A percentile compares a stretch with the other conserved stretches of the same genome.
Conservation (phyloP, 1,284 basidiomycete species). For the Dichomitus squalens region DNA sequence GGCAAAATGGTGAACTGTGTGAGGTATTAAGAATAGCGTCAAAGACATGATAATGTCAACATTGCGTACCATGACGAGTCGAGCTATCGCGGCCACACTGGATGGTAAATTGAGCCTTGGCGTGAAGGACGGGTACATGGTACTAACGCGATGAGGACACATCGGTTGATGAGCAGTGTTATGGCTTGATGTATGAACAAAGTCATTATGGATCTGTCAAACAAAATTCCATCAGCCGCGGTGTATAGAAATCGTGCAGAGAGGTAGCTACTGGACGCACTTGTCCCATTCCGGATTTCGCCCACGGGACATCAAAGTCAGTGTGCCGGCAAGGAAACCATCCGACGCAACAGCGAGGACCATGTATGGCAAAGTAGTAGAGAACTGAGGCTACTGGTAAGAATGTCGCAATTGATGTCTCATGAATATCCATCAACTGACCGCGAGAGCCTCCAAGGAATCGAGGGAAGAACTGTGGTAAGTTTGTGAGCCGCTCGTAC, state of each 20-base stretch:
- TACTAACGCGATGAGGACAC: conserved; percentile 20
- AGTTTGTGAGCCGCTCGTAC: neutral
- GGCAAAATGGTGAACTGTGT: conserved; percentile 18
- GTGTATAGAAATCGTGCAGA: neutral
- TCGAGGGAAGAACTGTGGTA: neutral
- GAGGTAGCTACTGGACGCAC: neutral
- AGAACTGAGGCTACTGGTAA: conserved; percentile 5
- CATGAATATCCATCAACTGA: neutral
- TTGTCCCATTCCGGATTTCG: conserved; percentile 13
- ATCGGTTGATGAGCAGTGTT: conserved; percentile 22
- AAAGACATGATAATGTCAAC: neutral
- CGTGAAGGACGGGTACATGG: neutral
- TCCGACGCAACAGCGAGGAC: conserved; percentile 23
- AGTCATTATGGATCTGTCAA: conserved; percentile 3
- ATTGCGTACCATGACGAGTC: conserved; percentile 11
- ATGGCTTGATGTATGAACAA: conserved; percentile 13
- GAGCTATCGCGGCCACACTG: conserved; percentile 15
- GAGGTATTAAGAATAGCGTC: neutral
- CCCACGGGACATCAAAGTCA: conserved; percentile 19
- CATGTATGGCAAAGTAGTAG: conserved; percentile 22
- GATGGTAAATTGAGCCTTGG: neutral
- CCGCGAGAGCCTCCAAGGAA: conserved; percentile 17
- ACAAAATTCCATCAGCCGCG: neutral
- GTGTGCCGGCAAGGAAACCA: conserved; percentile 17
- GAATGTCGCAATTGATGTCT: neutral